Conservation (phyloP, 2,329 filamentous ascomycete genomes). For the Penicillium paneum region DNA sequence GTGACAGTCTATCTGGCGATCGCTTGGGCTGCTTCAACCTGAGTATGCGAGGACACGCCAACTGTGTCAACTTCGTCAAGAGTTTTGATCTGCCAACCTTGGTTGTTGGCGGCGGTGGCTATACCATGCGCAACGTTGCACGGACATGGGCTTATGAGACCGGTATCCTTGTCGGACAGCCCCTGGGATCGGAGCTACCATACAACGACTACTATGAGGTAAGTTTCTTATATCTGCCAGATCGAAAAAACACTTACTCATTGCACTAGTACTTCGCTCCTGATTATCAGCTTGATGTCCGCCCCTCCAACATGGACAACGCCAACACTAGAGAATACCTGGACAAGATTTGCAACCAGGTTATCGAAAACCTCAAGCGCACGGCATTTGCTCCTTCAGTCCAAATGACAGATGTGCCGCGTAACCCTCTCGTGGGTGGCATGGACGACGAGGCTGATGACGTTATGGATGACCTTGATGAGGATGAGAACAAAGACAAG, state of each 20-base stretch:
- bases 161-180: constrained; percentile 77
- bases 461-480: constrained; percentile 68
- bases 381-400: constrained; percentile 62
- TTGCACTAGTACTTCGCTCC: constrained; percentile 61
- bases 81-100: constrained; percentile 64
- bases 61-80: constrained; percentile 68
- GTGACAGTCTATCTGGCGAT: constrained; percentile 65
- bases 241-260: constrained; percentile 30
- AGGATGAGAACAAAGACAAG: constrained; percentile 80
- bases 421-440: constrained; percentile 51
- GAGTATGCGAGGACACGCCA: constrained; percentile 67
- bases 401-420: constrained; percentile 62
- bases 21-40: constrained; percentile 67
- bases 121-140: constrained; percentile 64
- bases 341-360: constrained; percentile 63
- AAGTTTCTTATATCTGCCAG: constrained; percentile 17
- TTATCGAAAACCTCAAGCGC: constrained; percentile 64
- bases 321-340: constrained; percentile 66
- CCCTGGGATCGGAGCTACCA: constrained; percentile 77
- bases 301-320: constrained; percentile 70
- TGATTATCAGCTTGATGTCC: constrained; percentile 67
- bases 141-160: constrained; percentile 66
- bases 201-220: constrained; percentile 94
- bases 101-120: constrained; percentile 65
- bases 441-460: constrained; percentile 65